These are phyloP conservation scores for Blastobotrys apis DNA, from an alignment of 1,139 yeast genomes.

Conservation along the genomic window DNA sequence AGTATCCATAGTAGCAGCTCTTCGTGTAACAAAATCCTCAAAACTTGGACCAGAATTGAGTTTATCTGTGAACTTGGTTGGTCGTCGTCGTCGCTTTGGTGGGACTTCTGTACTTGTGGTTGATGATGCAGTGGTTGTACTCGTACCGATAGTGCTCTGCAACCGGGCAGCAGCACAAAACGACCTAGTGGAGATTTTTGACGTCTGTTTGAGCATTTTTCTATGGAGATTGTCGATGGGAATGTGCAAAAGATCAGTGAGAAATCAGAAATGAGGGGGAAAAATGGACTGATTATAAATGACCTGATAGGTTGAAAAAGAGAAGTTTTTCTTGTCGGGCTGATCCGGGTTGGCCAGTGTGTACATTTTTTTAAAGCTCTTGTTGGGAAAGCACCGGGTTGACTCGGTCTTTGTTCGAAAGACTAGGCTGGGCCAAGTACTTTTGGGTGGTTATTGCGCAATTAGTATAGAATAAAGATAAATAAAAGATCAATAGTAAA, in stretches of 20 bases:
- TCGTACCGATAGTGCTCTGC: slow-evolving; percentile 9
- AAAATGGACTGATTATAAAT: background rate
- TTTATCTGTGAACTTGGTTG: slow-evolving; percentile 63
- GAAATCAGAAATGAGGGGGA: background rate
- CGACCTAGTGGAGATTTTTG: slow-evolving; percentile 4
- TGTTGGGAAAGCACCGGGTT: background rate
- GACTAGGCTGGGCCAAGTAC: background rate
- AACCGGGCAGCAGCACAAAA: slow-evolving; percentile 7
- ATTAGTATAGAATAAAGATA: too few species aligned
- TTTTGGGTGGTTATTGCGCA: too few species aligned
- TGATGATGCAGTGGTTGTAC: slow-evolving; percentile 5
- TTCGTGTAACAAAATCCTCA: slow-evolving; percentile 81
- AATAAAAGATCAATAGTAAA: background rate
- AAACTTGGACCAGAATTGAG: slow-evolving; percentile 87
- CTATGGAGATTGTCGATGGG: background rate
- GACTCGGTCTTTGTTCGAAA: background rate
- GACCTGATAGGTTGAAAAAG: background rate
- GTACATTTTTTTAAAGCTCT: background rate
- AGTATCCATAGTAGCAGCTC: slow-evolving; percentile 56
- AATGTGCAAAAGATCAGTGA: background rate
- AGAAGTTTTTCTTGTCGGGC: background rate
- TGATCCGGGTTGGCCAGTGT: background rate
- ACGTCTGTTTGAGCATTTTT: slow-evolving; percentile 11
- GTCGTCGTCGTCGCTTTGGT: slow-evolving; percentile 40
- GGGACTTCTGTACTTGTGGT: slow-evolving; percentile 7